phyloP scores from a whole-genome alignment of 495 filamentous ascomycete species.

The Xylaria bambusicola region DNA sequence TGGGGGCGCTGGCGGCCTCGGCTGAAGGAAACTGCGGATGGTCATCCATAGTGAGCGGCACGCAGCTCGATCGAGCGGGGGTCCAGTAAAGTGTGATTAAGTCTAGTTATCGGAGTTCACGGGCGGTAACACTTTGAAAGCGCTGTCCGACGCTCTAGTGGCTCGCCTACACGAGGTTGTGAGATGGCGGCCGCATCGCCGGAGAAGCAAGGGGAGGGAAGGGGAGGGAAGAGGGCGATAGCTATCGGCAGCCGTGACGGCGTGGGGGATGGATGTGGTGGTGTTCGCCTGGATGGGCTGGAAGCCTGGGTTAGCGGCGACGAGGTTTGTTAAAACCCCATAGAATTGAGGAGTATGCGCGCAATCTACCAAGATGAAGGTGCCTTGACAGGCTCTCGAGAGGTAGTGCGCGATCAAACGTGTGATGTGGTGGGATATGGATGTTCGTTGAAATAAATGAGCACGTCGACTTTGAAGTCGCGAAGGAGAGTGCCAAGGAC shows the following conservation, averaged over 20 bases:
- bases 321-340: neutral
- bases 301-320: neutral
- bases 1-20: slow-evolving; percentile 3
- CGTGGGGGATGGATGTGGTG: no score
- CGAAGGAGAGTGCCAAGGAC: no score
- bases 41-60: slow-evolving; percentile 8
- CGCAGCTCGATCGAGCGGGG: neutral
- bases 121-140: no score
- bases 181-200: slow-evolving; percentile 8
- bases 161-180: slow-evolving; percentile 12
- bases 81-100: neutral
- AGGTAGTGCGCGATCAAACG: no score
- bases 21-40: slow-evolving; percentile 7
- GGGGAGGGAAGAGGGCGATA: neutral
- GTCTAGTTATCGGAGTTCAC: neutral
- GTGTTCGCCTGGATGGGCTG: neutral
- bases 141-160: slow-evolving; percentile 1
- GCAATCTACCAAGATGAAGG: neutral
- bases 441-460: no score
- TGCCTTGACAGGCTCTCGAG: neutral
- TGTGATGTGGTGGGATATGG: slow-evolving; percentile 3
- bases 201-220: no score
- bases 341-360: neutral
- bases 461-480: neutral
- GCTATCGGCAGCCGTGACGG: neutral